Base-by-base conservation (phyloP, 192 early-diverging fungal genomes). In the Linnemannia elongata region DNA sequence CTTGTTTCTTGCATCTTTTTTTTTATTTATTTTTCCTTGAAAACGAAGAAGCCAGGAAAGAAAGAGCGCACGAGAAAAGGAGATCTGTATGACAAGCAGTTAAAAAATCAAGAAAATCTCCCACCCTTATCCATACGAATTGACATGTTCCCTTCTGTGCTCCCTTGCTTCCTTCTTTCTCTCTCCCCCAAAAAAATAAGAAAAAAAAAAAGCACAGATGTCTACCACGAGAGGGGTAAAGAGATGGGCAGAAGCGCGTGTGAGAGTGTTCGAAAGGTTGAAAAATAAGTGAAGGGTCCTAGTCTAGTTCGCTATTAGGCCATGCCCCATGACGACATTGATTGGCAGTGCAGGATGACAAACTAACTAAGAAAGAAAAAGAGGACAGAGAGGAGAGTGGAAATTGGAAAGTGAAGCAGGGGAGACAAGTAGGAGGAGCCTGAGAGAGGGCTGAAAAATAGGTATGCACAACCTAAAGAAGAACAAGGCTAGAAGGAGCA, bases 361-460 rank as follows among this genome's bases (percentile, higher is more conserved):
- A 10, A 66, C 18, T 10, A 30, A 24, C 22, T 27, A 15, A 35
- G 15, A 70, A 55, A 42, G 38, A 54, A 18, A 52, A 54, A 42
- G 33, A 69, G 33, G 36, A 60, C 22, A n/a, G 30, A 81, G 12
- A 45, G 30, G 22, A 45, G 36, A 42, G 27, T 27, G 42, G 20
- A 79, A 44, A 42, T 54, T 15, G 44, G 22, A 54, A 24, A n/a
- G 71, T 24, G 55, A 12, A 49, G 15, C 24, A 74, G 36, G 74
- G 74, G 35, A 38, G 33, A n/a, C 4, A 54, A n/a, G 78, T 72
- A 38, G n/a, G 52, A 72, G 44, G 49, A 72, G 45, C n/a, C 36
- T 66, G 13, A 6, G 52, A 54, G 18, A 57, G 47, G 42, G 22
- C 66, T 5, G 42, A 70, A 22, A 35, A 68, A 38, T n/a, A n/a